Evolutionary conservation across 2,329 filamentous ascomycete genomes (phyloP), one percentile per base, ranked within the genome.

Genomic region (Penicillium occitanis): DNA sequence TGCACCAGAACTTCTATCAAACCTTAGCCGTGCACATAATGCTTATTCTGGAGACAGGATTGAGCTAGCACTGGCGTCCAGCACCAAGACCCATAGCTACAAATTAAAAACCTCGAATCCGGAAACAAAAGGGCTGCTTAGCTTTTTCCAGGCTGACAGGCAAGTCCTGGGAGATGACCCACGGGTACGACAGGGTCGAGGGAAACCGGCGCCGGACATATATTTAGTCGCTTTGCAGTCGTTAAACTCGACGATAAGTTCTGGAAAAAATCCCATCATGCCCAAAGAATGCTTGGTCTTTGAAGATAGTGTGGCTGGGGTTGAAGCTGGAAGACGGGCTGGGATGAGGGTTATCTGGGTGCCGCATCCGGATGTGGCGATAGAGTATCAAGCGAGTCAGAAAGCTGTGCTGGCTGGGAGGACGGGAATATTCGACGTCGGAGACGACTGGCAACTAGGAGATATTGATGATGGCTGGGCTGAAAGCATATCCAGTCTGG

Each of bases 381-480:
- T 61, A 0, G 77, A 80, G 69, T 81, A 79, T 71, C 64, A 69
- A 40, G 71, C 67, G 1, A 73, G 65, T 37, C 67, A 75, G 63
- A 70, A 70, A 42, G 50, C 7, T 55, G 61, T 64, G 22, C 50
- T 57, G 50, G 61, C 61, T n/a, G 76, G 75, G 22, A 74, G 72
- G 53, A 73, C 69, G 17, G 71, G 70, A 13, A 50, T 74, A 25
- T 66, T 69, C 30, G 61, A 71, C 4, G 68, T 76, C 35, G 74
- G 74, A 40, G 69, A 77, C 14, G 72, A 75, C 17, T 71, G 73
- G 63, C 74, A 76, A 61, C 71, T 77, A 19, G 78, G 78, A 22
- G 68, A 73, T 35, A 44, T 77, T 53, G 75, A 76, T 48, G 78
- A 81, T 63, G 78, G 76, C 25, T 81, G 76, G 77, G 77, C 71